These are phyloP conservation scores for Coemansia sp. DNA, from an alignment of 192 early-diverging fungal species.

Conservation along the genomic window DNA sequence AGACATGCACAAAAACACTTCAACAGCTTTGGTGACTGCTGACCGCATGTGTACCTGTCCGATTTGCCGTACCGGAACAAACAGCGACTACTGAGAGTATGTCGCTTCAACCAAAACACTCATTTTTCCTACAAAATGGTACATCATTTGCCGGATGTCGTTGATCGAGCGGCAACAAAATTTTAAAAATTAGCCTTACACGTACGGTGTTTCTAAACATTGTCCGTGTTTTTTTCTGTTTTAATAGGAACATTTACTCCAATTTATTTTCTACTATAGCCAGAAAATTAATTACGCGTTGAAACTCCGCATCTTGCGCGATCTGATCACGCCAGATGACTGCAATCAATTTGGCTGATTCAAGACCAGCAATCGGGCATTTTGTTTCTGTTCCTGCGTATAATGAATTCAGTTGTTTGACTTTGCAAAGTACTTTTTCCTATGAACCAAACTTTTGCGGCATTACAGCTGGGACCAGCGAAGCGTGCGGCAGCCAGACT, in stretches of 20 bases:
- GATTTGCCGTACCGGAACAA: constrained; percentile 35
- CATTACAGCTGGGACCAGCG: constrained; percentile 2
- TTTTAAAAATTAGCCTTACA: background rate
- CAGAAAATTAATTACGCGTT: background rate
- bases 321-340: background rate
- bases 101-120: background rate
- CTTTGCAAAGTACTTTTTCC: background rate
- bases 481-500: background rate
- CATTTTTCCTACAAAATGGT: background rate
- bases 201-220: background rate
- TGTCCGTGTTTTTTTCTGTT: background rate
- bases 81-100: constrained; percentile 22
- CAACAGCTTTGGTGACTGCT: background rate
- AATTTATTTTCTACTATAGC: background rate
- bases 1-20: background rate
- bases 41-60: constrained; percentile 50
- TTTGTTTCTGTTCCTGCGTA: background rate
- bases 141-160: background rate
- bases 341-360: background rate
- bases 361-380: background rate
- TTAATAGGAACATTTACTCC: background rate
- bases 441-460: constrained; percentile 41
- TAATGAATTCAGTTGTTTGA: background rate
- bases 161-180: background rate
- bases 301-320: background rate